Evolutionary conservation across 805 yeast genomes (phyloP).

Genomic region (Saturnispora saitoi): DNA sequence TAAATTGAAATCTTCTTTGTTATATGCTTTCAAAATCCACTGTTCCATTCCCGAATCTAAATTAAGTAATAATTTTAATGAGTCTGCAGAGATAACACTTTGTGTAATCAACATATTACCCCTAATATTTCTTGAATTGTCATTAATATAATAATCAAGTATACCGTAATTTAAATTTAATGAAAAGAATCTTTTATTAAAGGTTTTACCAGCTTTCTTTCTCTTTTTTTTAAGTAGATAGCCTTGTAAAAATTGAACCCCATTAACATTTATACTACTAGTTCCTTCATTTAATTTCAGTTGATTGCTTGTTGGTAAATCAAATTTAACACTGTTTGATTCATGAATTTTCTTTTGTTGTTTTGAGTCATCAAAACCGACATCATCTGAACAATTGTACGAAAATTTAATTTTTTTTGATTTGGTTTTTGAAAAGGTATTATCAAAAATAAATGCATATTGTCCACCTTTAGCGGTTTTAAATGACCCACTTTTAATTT

Average conservation of each 20-base stretch:
- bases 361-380: background rate
- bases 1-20: constrained; percentile 54
- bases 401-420: constrained; percentile 74
- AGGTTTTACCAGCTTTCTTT: constrained; percentile 79
- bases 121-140: constrained; percentile 61
- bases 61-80: constrained; percentile 56
- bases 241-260: constrained; percentile 73
- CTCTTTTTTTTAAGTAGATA: constrained; percentile 63
- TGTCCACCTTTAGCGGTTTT: constrained; percentile 57
- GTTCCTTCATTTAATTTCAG: constrained; percentile 20
- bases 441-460: constrained; percentile 86
- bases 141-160: constrained; percentile 69
- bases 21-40: constrained; percentile 76
- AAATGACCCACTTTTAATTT: constrained; percentile 52
- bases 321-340: constrained; percentile 20
- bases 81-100: constrained; percentile 75
- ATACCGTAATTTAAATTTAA: constrained; percentile 78
- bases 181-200: constrained; percentile 74
- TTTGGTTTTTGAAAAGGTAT: constrained; percentile 78
- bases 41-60: constrained; percentile 93
- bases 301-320: constrained; percentile 17
- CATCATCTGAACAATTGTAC: constrained; percentile 14
- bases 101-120: constrained; percentile 87
- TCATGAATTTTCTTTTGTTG: background rate
- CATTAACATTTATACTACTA: constrained; percentile 35